Conservation (phyloP, 352 stramenopile genomes). For the Globisporangium sylvaticum region DNA sequence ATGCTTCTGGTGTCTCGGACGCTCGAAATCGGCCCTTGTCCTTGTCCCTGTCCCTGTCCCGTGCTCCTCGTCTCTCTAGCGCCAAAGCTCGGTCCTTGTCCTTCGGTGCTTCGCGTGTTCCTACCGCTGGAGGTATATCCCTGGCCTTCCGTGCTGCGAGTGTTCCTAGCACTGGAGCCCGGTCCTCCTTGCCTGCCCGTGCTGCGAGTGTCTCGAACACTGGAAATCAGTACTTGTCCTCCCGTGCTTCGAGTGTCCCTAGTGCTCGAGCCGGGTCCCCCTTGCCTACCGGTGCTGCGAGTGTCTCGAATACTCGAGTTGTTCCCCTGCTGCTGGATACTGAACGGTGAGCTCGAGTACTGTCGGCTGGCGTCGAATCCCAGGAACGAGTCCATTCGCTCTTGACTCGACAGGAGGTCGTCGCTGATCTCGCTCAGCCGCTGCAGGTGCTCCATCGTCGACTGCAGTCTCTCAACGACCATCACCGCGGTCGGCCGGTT, state of each 20-base stretch:
- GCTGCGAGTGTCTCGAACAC: not conserved
- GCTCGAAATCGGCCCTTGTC: not conserved
- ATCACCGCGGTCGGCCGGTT: constrained; percentile 37
- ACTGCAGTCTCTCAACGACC: constrained; percentile 33
- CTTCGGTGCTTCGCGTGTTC: not conserved
- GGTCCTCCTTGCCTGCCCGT: not conserved
- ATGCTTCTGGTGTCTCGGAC: not conserved
- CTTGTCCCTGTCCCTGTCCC: not conserved
- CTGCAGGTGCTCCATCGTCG: constrained; percentile 44
- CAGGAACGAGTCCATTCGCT: constrained; percentile 40
- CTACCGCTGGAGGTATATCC: not conserved
- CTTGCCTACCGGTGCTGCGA: not conserved
- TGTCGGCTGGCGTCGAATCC: constrained; percentile 8
- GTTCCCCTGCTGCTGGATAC: constrained; percentile 2
- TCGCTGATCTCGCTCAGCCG: constrained; percentile 48
- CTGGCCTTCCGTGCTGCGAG: not conserved
- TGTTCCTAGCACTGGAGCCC: not conserved
- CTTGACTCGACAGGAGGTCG: constrained; percentile 25
- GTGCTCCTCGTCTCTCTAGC: not conserved
- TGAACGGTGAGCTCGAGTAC: constrained; percentile 1
- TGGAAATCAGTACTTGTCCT: not conserved
- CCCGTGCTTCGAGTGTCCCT: not conserved
- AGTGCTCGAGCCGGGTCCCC: not conserved
- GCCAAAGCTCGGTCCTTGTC: not conserved
- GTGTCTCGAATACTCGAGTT: not conserved